Percentiles rank a stretch among this genome's conserved stretches.
Conservation (phyloP, 2,329 filamentous ascomycete species). For the Beauveria rudraprayagi region DNA sequence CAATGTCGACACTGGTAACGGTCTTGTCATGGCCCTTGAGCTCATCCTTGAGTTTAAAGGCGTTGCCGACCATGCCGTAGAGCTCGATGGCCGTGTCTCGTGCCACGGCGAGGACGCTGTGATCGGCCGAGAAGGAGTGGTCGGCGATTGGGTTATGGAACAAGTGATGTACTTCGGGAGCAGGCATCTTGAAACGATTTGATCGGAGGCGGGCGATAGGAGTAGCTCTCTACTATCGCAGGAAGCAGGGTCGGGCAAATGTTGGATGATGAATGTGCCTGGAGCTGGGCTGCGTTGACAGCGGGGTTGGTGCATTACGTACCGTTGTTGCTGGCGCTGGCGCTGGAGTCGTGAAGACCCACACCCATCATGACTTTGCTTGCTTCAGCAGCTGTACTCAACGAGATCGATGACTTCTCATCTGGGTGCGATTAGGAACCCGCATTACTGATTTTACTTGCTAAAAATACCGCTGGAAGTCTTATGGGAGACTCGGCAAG, state of each 20-base stretch:
- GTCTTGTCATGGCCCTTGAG: slow-evolving; percentile 95
- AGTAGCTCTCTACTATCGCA: slow-evolving; percentile 92
- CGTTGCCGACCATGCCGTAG: slow-evolving; percentile 63
- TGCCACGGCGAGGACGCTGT: slow-evolving; percentile 78
- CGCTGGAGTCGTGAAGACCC: too few species aligned
- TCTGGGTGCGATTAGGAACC: too few species aligned
- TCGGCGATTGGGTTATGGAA: slow-evolving; percentile 96
- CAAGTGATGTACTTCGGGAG: slow-evolving; percentile 89
- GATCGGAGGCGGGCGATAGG: slow-evolving; percentile 30
- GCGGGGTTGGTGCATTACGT: slow-evolving; percentile 12
- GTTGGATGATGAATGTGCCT: background rate
- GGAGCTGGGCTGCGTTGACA: background rate
- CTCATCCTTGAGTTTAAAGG: slow-evolving; percentile 82
- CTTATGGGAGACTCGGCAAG: too few species aligned
- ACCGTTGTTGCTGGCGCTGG: background rate
- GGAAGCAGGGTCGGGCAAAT: slow-evolving; percentile 1
- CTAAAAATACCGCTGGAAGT: too few species aligned
- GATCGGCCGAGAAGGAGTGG: slow-evolving; percentile 95
- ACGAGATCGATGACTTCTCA: too few species aligned
- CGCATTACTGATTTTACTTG: too few species aligned
- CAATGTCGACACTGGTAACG: slow-evolving; percentile 93
- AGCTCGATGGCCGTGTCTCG: slow-evolving; percentile 87
- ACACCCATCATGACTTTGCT: too few species aligned
- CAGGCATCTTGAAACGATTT: slow-evolving; percentile 54
- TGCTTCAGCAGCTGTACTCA: too few species aligned